phyloP scores from a whole-genome alignment of 1,284 basidiomycete genomes.

The Gymnopus androsaceus region DNA sequence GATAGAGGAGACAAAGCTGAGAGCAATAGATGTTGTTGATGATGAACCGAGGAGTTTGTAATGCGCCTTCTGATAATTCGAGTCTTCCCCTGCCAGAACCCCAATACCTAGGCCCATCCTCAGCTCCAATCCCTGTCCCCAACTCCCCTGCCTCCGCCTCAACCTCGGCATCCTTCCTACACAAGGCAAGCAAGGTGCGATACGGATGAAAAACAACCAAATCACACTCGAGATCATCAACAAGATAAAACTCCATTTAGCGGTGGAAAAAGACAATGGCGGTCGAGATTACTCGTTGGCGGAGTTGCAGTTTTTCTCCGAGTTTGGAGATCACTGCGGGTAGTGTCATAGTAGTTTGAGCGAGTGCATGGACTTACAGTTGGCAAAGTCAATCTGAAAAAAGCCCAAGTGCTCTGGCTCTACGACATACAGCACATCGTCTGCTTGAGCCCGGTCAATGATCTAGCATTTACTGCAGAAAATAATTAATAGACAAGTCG shows the following conservation, averaged over 20 bases:
- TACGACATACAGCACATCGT: conserved; percentile 78
- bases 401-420: conserved; percentile 76
- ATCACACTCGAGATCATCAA: conserved; percentile 96
- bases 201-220: conserved; percentile 94
- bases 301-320: conserved; percentile 80
- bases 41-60: conserved; percentile 81
- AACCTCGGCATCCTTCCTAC: conserved; percentile 45
- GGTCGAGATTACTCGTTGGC: conserved; percentile 91
- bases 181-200: conserved; percentile 79
- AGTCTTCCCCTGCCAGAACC: conserved; percentile 71
- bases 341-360: neutral
- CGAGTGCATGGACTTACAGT: conserved; percentile 48
- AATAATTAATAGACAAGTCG: conserved; percentile 23
- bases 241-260: conserved; percentile 98
- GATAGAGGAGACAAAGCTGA: conserved; percentile 86
- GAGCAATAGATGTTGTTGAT: conserved; percentile 96
- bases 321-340: conserved; percentile 80
- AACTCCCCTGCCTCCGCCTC: conserved; percentile 66
- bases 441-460: conserved; percentile 74
- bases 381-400: conserved; percentile 83
- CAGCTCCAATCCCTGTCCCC: conserved; percentile 54
- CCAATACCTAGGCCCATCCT: conserved; percentile 72
- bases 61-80: conserved; percentile 63
- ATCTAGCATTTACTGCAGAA: conserved; percentile 81
- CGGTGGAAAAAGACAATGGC: conserved; percentile 92